These are phyloP conservation scores for Spathaspora passalidarum DNA, from an alignment of 805 yeast species.

Conservation along the genomic window DNA sequence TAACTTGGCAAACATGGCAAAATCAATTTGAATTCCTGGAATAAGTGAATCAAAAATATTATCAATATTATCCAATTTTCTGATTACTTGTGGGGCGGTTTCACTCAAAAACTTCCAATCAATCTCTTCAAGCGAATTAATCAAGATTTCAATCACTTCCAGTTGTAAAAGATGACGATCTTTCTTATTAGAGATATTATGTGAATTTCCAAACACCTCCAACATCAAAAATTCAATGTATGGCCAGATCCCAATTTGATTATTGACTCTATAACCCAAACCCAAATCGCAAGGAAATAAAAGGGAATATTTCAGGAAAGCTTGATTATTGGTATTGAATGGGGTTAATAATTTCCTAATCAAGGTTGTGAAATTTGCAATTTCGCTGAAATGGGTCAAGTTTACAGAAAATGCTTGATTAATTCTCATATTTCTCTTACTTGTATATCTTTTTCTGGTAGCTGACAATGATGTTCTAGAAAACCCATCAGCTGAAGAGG, in stretches of 20 bases:
- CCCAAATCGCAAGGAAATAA: conserved; percentile 69
- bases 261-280: conserved; percentile 44
- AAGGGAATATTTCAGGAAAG: conserved; percentile 33
- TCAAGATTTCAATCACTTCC: conserved; percentile 50
- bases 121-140: conserved; percentile 30
- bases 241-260: conserved; percentile 66
- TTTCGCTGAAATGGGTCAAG: conserved; percentile 49
- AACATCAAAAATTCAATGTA: conserved; percentile 71
- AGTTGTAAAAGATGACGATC: conserved; percentile 49
- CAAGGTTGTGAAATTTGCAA: conserved; percentile 59
- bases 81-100: conserved; percentile 47
- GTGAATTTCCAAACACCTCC: conserved; percentile 59
- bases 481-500: background rate
- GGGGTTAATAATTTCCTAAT: conserved; percentile 42
- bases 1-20: conserved; percentile 43
- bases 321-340: conserved; percentile 27
- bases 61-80: conserved; percentile 16
- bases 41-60: conserved; percentile 20
- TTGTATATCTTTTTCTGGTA: conserved; percentile 16
- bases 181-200: conserved; percentile 26
- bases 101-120: conserved; percentile 48
- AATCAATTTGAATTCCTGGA: conserved; percentile 15
- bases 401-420: conserved; percentile 30
- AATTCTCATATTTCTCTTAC: conserved; percentile 17
- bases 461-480: conserved; percentile 5